Conservation (phyloP, 495 filamentous ascomycete species). For the Peziza echinospora region DNA sequence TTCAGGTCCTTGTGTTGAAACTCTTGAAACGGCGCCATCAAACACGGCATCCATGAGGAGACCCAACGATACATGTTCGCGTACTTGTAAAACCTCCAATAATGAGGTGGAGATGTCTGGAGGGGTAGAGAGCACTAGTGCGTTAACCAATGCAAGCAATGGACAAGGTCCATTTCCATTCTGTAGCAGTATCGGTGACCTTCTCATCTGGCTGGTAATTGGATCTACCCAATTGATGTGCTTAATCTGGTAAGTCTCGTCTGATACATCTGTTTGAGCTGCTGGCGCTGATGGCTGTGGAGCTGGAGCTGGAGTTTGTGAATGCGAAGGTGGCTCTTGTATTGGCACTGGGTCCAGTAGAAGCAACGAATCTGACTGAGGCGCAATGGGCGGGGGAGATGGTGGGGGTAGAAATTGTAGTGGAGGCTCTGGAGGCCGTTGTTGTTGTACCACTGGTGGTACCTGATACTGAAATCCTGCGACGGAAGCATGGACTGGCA, state of each 20-base stretch:
- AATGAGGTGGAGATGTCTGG: slow-evolving; percentile 42
- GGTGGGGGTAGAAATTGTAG: slow-evolving; percentile 5
- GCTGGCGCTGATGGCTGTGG: slow-evolving; percentile 1
- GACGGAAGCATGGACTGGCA: neutral
- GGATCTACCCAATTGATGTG: slow-evolving; percentile 14
- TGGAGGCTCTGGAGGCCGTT: neutral
- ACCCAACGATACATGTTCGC: slow-evolving; percentile 74
- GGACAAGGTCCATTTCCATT: slow-evolving; percentile 91
- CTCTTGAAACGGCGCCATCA: slow-evolving; percentile 64
- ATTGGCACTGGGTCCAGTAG: neutral
- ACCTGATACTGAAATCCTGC: neutral
- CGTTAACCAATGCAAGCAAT: slow-evolving; percentile 81
- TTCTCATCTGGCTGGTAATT: slow-evolving; percentile 12
- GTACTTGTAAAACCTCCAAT: slow-evolving; percentile 46
- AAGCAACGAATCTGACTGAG: too few species aligned
- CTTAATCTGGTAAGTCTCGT: slow-evolving; percentile 19
- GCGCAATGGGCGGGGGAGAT: neutral
- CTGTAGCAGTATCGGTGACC: slow-evolving; percentile 68
- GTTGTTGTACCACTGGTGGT: too few species aligned
- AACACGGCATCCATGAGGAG: slow-evolving; percentile 71
- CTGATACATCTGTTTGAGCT: slow-evolving; percentile 8
- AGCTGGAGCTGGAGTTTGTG: neutral
- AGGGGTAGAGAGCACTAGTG: slow-evolving; percentile 58
- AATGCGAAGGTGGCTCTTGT: too few species aligned
- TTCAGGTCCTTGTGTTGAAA: slow-evolving; percentile 22